Evolutionary conservation across 2,329 filamentous ascomycete species (phyloP).

Genomic region (Pezicula carpinea): DNA sequence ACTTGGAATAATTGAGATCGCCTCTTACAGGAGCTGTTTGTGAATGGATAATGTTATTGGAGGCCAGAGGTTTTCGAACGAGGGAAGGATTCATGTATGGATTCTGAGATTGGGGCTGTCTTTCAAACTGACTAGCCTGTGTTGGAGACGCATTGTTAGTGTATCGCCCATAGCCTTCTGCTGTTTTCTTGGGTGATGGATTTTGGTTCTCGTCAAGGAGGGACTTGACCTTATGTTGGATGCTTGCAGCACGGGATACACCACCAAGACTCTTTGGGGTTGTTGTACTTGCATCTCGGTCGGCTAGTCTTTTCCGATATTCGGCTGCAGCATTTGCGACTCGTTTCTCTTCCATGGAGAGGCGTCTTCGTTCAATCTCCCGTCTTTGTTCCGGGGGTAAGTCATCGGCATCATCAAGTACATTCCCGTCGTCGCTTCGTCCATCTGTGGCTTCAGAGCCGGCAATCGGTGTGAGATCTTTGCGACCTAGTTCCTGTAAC

Average conservation of each 20-base stretch:
- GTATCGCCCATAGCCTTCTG: constrained; percentile 85
- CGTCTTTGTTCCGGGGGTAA: constrained; percentile 83
- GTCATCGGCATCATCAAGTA: constrained; percentile 62
- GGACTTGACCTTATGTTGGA: constrained; percentile 86
- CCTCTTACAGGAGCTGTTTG: constrained; percentile 15
- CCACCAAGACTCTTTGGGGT: constrained; percentile 53
- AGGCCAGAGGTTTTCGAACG: constrained; percentile 43
- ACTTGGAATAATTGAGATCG: constrained; percentile 22
- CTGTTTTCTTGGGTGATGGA: constrained; percentile 61
- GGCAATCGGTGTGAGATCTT: constrained; percentile 60
- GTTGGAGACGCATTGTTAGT: constrained; percentile 46
- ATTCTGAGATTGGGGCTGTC: constrained; percentile 13
- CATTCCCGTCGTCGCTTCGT: constrained; percentile 61
- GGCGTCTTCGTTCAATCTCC: constrained; percentile 76
- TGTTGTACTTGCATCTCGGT: constrained; percentile 45
- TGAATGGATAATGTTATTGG: constrained; percentile 22
- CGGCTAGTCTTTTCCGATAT: constrained; percentile 71
- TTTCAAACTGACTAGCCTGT: constrained; percentile 14
- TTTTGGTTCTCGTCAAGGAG: constrained; percentile 74
- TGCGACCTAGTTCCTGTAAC: constrained; percentile 33
- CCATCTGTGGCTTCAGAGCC: constrained; percentile 71
- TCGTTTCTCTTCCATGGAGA: constrained; percentile 83
- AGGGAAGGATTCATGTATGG: constrained; percentile 21
- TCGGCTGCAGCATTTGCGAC: constrained; percentile 87
- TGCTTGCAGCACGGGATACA: constrained; percentile 68